A percentile compares a stretch with the other conserved stretches of the same genome.
Conservation (phyloP, 768 basidiomycete genomes). For the Rhodotorula graminis region DNA sequence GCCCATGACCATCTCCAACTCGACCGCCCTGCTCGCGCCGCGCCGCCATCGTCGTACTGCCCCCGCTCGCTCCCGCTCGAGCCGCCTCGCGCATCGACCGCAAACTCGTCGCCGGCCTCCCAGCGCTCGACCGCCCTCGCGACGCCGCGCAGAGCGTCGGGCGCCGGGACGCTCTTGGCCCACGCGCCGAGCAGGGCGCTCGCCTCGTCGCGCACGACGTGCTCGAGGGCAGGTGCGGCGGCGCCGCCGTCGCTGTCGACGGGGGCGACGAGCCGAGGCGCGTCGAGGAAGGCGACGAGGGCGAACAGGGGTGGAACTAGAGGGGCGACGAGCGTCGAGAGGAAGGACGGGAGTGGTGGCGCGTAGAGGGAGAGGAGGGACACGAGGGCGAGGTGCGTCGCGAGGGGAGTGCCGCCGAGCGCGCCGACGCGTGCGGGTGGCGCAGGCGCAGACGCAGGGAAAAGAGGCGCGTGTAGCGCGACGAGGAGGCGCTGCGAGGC, state of each 20-base stretch:
- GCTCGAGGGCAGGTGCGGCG: conserved; percentile 53
- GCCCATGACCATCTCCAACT: conserved; percentile 52
- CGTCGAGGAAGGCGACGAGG: conserved; percentile 53
- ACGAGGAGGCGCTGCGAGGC: not conserved
- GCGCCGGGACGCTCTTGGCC: conserved; percentile 57
- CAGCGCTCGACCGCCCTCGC: conserved; percentile 56
- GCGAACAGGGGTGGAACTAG: conserved; percentile 58
- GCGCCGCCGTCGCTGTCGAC: conserved; percentile 53
- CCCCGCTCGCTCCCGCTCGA: conserved; percentile 48
- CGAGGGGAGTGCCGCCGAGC: not conserved
- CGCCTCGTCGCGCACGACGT: conserved; percentile 61
- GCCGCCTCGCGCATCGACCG: conserved; percentile 29
- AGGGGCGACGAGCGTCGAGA: conserved; percentile 9
- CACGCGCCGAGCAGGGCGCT: conserved; percentile 66
- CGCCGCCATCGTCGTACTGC: conserved; percentile 42
- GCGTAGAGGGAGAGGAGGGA: conserved; percentile 6
- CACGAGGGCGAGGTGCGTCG: conserved; percentile 4
- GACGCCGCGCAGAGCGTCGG: conserved; percentile 57
- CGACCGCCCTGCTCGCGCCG: too few species aligned
- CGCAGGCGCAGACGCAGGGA: not conserved
- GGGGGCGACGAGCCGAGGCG: conserved; percentile 62
- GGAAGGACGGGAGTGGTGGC: conserved; percentile 12
- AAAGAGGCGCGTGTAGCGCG: conserved; percentile 2
- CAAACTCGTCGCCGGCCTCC: conserved; percentile 10
- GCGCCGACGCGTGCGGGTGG: not conserved